Evolutionary conservation across 352 stramenopile species (phyloP), one percentile per base, ranked within the genome.

Genomic region (Globisporangium canariense): DNA sequence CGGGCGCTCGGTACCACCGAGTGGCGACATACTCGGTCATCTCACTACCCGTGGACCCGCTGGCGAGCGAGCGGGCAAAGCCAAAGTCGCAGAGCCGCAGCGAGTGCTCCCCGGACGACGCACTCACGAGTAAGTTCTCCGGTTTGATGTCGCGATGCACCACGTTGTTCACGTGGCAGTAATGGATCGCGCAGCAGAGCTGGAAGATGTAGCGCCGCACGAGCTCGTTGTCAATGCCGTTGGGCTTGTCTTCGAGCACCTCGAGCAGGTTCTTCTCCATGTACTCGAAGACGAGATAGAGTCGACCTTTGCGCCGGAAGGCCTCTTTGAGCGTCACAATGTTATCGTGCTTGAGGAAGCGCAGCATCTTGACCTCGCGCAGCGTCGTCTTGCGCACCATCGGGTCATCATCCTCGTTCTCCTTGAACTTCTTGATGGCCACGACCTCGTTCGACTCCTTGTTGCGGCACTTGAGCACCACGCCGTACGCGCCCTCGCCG

Each of bases 61-160:
- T 75, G 40, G 73, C 76, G 38, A 98, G 83, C 1, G 94, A 83
- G 2, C 92, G 93, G 7, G 90, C 90, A 57, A 93, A 98, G 18
- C 98, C 98, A 90, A 99, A 99, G 81, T 99, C 98, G 74, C 97
- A 99, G 34, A 99, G 76, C 58, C 99, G 99, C 16, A 99, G 72
- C 41, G 98, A 88, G 61, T 99, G 96, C 59, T 98, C 91, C 1
- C 91, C 89, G 32, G 89, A 97, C 36, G 87, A 86, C 3, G 94
- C 89, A 75, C 99, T 97, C 46, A 99, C 89, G 14, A 99, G 79
- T 51, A 99, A 71, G 75, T 99, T 99, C 71, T 99, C 97, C 25
- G 98, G 98, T 72, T 99, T 99, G 76, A 99, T 99, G 81, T 99
- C 98, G 14, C 96, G 89, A 74, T 99, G 97, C 73, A 98, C 98